These are phyloP conservation scores for Dothiorella sarmentorum DNA, from an alignment of 2,329 filamentous ascomycete genomes.

Conservation along the genomic window DNA sequence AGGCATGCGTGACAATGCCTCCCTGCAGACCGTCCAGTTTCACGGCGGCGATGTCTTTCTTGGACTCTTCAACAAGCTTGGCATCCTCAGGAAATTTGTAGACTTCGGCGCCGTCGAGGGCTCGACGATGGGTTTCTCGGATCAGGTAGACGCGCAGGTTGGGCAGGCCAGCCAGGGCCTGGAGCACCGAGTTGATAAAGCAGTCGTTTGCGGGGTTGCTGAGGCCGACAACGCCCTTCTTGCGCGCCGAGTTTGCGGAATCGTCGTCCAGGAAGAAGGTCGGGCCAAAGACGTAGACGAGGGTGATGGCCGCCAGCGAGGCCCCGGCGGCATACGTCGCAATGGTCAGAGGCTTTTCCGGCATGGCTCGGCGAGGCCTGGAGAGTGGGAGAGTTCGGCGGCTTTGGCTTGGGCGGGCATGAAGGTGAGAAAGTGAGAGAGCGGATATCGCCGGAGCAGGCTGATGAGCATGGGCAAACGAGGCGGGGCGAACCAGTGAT, in stretches of 20 bases:
- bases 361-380: slow-evolving; percentile 53
- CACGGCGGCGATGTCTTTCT: slow-evolving; percentile 41
- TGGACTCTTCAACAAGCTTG: slow-evolving; percentile 40
- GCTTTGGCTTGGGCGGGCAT: slow-evolving; percentile 21
- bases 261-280: slow-evolving; percentile 92
- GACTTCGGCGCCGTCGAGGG: slow-evolving; percentile 71
- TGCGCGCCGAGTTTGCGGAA: slow-evolving; percentile 58
- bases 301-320: slow-evolving; percentile 87
- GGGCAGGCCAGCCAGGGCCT: slow-evolving; percentile 84
- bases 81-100: slow-evolving; percentile 61
- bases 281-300: slow-evolving; percentile 97
- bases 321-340: slow-evolving; percentile 94
- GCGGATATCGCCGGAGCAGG: slow-evolving; percentile 7
- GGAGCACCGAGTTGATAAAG: slow-evolving; percentile 88
- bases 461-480: neutral
- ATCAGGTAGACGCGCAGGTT: slow-evolving; percentile 91
- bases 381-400: neutral
- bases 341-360: slow-evolving; percentile 76
- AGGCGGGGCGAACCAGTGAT: slow-evolving; percentile 7
- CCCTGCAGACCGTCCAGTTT: slow-evolving; percentile 64
- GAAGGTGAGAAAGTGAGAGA: neutral
- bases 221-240: slow-evolving; percentile 85
- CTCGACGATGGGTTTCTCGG: slow-evolving; percentile 79
- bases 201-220: slow-evolving; percentile 81
- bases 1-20: slow-evolving; percentile 76